Conservation (phyloP, 2,329 filamentous ascomycete species). For the Venturiaceae sp. region DNA sequence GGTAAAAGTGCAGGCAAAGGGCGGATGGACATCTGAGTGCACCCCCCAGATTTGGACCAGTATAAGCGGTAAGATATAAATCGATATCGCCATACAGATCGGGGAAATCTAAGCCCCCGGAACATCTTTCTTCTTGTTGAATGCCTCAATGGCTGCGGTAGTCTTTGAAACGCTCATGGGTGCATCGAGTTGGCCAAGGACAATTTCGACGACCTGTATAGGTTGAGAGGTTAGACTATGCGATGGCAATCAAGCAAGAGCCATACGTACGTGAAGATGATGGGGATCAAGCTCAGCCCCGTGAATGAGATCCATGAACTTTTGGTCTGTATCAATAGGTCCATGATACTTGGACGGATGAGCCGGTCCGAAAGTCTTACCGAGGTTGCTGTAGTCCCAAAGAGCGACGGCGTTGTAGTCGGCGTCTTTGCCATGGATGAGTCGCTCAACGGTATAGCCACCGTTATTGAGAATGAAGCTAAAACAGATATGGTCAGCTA, state of each 20-base stretch:
- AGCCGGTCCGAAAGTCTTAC: constrained; percentile 8
- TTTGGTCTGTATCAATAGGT: constrained; percentile 13
- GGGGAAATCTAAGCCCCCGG: background rate
- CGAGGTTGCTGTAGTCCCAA: constrained; percentile 8
- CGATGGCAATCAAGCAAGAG: background rate
- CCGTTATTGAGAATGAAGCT: constrained; percentile 8
- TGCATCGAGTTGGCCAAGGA: constrained; percentile 13
- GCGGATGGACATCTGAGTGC: no score
- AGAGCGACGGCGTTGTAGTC: constrained; percentile 10
- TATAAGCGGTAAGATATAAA: no score
- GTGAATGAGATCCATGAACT: constrained; percentile 9
- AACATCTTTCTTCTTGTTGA: constrained; percentile 10
- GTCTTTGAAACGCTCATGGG: constrained; percentile 10
- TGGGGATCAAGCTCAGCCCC: constrained; percentile 4
- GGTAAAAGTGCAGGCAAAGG: no score
- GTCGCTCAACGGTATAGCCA: constrained; percentile 7
- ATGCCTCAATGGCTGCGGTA: constrained; percentile 14
- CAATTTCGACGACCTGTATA: constrained; percentile 13
- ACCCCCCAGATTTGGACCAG: no score
- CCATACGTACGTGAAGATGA: constrained; percentile 3
- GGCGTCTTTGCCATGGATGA: constrained; percentile 3
- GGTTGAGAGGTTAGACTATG: background rate
- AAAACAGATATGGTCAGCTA: background rate
- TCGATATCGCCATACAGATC: no score
- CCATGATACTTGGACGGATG: constrained; percentile 10